Conservation (phyloP, 192 early-diverging fungal species). For the Linnemannia exigua region DNA sequence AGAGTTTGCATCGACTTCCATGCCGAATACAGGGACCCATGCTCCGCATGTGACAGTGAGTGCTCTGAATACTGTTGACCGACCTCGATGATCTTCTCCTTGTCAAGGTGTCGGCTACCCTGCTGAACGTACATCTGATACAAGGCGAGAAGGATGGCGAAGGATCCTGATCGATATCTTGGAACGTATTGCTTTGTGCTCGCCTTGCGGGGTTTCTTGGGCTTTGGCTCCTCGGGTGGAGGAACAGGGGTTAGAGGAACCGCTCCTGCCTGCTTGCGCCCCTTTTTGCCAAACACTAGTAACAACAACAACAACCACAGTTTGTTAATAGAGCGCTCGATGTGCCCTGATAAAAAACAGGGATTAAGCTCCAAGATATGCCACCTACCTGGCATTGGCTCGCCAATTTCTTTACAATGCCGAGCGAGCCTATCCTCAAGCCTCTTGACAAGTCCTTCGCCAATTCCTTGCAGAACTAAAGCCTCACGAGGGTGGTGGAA, state of each 20-base stretch:
- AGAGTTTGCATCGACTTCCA: slow-evolving; percentile 87
- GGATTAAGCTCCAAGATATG: not conserved
- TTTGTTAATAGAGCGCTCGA: not conserved
- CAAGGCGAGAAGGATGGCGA: slow-evolving; percentile 83
- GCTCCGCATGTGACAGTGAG: slow-evolving; percentile 70
- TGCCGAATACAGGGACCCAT: slow-evolving; percentile 73
- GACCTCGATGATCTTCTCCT: slow-evolving; percentile 74
- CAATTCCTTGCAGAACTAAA: slow-evolving; percentile 73
- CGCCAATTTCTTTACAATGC: slow-evolving; percentile 68
- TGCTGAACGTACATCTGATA: slow-evolving; percentile 42
- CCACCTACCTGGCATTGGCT: slow-evolving; percentile 54
- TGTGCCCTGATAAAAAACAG: slow-evolving; percentile 20
- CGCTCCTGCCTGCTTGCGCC: slow-evolving; percentile 4
- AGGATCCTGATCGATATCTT: slow-evolving; percentile 80
- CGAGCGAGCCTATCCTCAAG: slow-evolving; percentile 67
- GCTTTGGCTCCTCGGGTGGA: slow-evolving; percentile 15
- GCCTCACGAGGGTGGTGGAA: slow-evolving; percentile 75
- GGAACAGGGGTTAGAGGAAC: not conserved
- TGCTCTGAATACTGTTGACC: slow-evolving; percentile 77
- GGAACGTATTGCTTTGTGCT: slow-evolving; percentile 76
- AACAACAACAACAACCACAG: not conserved
- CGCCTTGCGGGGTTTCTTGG: slow-evolving; percentile 13
- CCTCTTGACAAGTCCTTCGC: slow-evolving; percentile 63
- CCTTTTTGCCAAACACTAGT: not conserved
- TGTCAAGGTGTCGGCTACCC: slow-evolving; percentile 63